Evolutionary conservation across 441 rosid genomes (phyloP).

Genomic region (Pelargonium fulgidum): DNA sequence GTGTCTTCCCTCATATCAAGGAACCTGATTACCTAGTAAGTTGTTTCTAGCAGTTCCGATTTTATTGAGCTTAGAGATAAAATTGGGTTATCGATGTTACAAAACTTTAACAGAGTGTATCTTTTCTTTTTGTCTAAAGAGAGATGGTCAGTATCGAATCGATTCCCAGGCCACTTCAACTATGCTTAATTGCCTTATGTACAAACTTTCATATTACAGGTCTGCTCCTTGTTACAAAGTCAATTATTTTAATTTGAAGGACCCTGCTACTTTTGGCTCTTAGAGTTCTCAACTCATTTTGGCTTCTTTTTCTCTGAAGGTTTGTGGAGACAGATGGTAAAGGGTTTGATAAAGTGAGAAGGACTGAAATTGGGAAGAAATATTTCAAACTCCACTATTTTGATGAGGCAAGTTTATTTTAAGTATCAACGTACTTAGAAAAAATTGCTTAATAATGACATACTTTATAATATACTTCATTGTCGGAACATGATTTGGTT

Average conservation of each 20-base stretch:
- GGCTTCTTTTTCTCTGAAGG: constrained; percentile 35
- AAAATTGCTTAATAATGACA: background rate
- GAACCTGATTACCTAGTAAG: constrained; percentile 94
- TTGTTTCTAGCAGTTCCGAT: constrained; percentile 7
- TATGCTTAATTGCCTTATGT: constrained; percentile 93
- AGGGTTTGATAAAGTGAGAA: constrained; percentile 83
- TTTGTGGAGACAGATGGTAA: constrained; percentile 96
- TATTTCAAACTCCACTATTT: constrained; percentile 86
- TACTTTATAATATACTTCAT: background rate
- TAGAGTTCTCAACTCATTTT: constrained; percentile 7
- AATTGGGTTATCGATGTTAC: background rate
- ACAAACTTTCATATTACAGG: constrained; percentile 97
- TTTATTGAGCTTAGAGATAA: constrained; percentile 2
- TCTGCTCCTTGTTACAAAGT: constrained; percentile 23
- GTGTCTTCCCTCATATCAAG: constrained; percentile 96
- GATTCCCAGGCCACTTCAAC: constrained; percentile 94
- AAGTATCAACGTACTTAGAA: background rate
- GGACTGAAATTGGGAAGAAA: constrained; percentile 94
- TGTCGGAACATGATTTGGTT: background rate
- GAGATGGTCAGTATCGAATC: constrained; percentile 93
- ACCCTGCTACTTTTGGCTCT: constrained; percentile 16
- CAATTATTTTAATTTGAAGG: constrained; percentile 1
- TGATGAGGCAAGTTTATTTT: constrained; percentile 64
- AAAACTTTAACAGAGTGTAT: background rate
- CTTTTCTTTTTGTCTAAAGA: constrained; percentile 36